Evolutionary conservation across 352 stramenopile genomes (phyloP), one percentile per base, ranked within the genome.

Genomic region (Globisporangium irregulare): DNA sequence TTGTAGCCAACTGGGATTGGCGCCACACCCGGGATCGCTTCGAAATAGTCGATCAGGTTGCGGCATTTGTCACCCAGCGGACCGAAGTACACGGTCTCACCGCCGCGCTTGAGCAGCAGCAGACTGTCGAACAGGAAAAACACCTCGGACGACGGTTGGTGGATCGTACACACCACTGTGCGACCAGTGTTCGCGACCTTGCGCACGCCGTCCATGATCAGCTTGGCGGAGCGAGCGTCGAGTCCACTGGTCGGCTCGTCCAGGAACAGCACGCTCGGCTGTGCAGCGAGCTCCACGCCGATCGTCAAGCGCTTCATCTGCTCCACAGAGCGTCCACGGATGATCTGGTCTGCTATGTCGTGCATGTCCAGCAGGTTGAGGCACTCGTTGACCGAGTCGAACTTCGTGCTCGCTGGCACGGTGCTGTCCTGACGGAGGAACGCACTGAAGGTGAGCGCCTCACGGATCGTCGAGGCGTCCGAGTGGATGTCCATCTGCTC

Each of bases 201-300:
- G 62, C 92, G 89, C 25, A 97, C 78, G 1, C 94, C 80, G 25
- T 92, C 78, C 68, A 97, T 92, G 32, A 97, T 69, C 50, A 93
- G 71, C 61, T 95, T 86, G 5, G 93, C 4, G 29, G 1, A 41
- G 34, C 9, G 34, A 9, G 34, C 34, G 34, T 41, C 34, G 0
- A 41, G 34, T 0, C 34, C 34, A 14, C 34, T 41, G 9, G 34
- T 41, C 8, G 34, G 34, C 7, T 41, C 34, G 34, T 87, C 78
- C 25, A 84, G 59, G 73, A 97, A 94, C 3, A 97, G 41, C 34
- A 96, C 68, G 25, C 74, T 78, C 36, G 90, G 81, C 51, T 89
- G 86, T 1, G 81, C 84, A 1, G 94, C 84, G 32, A 98, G 73
- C 58, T 80, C 74, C 20, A 80, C 73, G 24, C 69, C 73, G 51